These are phyloP conservation scores for Penicillium ochrochloron DNA, from an alignment of 495 filamentous ascomycete species.

Conservation along the genomic window DNA sequence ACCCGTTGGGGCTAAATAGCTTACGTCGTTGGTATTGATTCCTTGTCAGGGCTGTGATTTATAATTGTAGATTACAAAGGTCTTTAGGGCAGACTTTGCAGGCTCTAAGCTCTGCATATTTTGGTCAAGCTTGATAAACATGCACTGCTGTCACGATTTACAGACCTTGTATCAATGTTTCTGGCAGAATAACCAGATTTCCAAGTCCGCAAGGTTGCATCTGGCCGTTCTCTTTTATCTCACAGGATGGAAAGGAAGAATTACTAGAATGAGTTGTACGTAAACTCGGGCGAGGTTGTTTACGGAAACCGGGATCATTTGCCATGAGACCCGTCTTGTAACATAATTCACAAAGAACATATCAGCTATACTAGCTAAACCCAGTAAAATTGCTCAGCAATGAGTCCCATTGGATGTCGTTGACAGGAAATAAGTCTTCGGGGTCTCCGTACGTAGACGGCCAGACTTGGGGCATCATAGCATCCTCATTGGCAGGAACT, in stretches of 20 bases:
- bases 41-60: no score
- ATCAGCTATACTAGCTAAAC: not conserved
- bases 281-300: not conserved
- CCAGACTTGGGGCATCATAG: not conserved
- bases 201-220: not conserved
- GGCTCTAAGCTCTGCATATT: no score
- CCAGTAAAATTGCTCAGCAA: not conserved
- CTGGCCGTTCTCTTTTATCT: not conserved
- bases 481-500: not conserved
- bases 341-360: not conserved
- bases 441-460: not conserved
- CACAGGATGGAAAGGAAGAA: not conserved
- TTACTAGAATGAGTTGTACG: not conserved
- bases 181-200: not conserved
- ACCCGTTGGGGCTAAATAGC: not conserved
- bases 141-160: not conserved
- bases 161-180: not conserved
- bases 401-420: not conserved
- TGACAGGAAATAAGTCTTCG: not conserved
- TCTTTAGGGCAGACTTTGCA: not conserved
- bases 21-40: no score
- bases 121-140: no score
- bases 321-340: not conserved
- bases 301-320: not conserved
- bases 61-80: no score